Evolutionary conservation across 1,284 basidiomycete species (phyloP).

Genomic region (Takashimella tepidaria): DNA sequence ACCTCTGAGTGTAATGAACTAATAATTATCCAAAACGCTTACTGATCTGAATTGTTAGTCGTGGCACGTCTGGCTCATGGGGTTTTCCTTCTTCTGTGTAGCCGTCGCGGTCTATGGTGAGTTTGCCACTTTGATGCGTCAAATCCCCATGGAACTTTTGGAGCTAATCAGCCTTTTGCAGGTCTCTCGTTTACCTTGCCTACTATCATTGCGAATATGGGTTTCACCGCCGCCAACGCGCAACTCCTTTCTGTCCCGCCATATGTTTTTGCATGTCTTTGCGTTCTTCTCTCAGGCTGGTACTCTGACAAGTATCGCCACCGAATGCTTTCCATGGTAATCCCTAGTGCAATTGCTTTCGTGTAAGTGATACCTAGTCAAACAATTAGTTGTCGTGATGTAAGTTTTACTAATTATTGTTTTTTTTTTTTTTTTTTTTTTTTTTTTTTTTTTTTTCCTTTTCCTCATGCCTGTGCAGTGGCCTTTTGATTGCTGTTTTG

Average conservation of each 20-base stretch:
- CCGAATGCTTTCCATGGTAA: conserved; percentile 3
- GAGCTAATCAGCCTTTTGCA: no score
- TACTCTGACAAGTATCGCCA: conserved; percentile 10
- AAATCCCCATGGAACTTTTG: no score
- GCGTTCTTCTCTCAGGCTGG: conserved; percentile 8
- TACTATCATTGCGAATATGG: conserved; percentile 20
- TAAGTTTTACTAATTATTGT: no score
- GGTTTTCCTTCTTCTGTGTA: conserved; percentile 15
- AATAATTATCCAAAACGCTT: conserved; percentile 1
- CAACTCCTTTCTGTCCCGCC: conserved; percentile 16
- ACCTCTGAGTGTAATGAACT: no score
- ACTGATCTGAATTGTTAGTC: conserved; percentile 8
- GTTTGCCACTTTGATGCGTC: no score
- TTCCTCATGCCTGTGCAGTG: conserved; percentile 6
- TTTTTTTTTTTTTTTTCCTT: no score
- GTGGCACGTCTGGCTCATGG: conserved; percentile 16
- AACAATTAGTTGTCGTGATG: no score
- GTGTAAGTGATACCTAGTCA: no score
- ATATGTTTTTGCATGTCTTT: conserved; percentile 21
- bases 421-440: no score
- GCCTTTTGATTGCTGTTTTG: conserved; percentile 18
- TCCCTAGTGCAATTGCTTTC: conserved; percentile 11
- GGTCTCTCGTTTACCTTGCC: conserved; percentile 13
- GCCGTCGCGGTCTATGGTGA: conserved; percentile 17
- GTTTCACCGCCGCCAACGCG: conserved; percentile 14